Percentiles rank a stretch among this genome's conserved stretches.
Evolutionary conservation across 345 rosid species (phyloP).

Genomic region (Eucalyptus paniculata): DNA sequence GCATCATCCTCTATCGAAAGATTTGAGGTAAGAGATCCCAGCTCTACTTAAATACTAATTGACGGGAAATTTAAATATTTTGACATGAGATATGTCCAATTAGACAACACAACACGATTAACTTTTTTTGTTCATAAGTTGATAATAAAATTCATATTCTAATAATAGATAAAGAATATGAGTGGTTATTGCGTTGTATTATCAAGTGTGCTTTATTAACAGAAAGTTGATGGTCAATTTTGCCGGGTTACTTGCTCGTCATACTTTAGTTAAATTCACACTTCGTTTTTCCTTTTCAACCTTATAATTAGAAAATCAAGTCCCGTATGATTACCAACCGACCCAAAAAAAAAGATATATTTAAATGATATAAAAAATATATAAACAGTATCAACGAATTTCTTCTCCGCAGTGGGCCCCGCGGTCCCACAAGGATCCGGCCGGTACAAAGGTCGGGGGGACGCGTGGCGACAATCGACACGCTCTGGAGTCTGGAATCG

Average conservation of each 20-base stretch:
- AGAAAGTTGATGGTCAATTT: neutral
- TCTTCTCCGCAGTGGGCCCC: neutral
- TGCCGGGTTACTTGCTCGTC: neutral
- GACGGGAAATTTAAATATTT: no score
- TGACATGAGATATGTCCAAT: neutral
- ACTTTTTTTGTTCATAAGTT: no score
- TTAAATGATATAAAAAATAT: neutral
- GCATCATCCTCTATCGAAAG: rapidly evolving
- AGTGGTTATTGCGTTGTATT: neutral
- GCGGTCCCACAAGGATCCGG: neutral
- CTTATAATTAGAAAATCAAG: neutral
- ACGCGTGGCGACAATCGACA: neutral
- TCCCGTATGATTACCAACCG: neutral
- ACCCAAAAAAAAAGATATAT: no score
- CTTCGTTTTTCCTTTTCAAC: neutral
- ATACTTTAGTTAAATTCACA: neutral
- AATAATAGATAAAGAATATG: neutral
- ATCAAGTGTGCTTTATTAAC: neutral
- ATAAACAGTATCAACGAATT: no score
- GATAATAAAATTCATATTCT: neutral
- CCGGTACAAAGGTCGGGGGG: neutral
- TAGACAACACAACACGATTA: neutral
- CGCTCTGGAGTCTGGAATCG: neutral
- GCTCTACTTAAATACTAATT: neutral
- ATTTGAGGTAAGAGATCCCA: no score